Conservation (phyloP, 2,329 filamentous ascomycete species). For the Aspergillus pseudoviridinutans region DNA sequence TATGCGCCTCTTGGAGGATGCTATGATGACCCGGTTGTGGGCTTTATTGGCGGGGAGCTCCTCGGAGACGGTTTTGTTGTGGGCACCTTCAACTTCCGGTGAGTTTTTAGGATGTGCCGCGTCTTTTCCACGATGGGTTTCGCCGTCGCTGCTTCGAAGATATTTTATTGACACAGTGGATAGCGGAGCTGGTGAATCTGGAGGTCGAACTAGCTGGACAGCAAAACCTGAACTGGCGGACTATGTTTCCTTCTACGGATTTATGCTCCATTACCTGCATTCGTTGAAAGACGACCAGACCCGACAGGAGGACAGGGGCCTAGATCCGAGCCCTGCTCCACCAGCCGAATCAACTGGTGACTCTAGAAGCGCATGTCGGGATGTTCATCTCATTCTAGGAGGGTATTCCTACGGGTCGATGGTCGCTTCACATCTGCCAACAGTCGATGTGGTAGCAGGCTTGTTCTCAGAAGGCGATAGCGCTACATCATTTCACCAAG, state of each 20-base stretch:
- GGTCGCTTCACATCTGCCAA: conserved; percentile 68
- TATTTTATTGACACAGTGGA: background rate
- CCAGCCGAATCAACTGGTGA: background rate
- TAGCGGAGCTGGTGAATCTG: conserved; percentile 72
- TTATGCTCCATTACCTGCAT: conserved; percentile 70
- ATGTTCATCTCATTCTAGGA: conserved; percentile 54
- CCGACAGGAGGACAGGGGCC: background rate
- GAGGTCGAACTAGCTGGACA: conserved; percentile 82
- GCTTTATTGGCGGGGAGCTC: conserved; percentile 60
- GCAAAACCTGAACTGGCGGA: conserved; percentile 75
- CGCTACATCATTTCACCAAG: conserved; percentile 63
- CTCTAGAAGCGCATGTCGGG: background rate
- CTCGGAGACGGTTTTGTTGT: conserved; percentile 71
- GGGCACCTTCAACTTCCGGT: conserved; percentile 91
- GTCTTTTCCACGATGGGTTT: background rate
- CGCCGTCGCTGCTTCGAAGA: conserved; percentile 9
- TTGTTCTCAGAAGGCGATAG: conserved; percentile 52
- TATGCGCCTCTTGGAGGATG: conserved; percentile 84
- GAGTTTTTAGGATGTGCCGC: conserved; percentile 10
- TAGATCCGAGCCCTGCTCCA: background rate
- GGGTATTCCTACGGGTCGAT: conserved; percentile 93
- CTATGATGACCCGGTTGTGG: conserved; percentile 77
- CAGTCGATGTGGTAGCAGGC: conserved; percentile 53
- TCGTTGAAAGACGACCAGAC: conserved; percentile 42
- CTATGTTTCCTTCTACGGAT: conserved; percentile 77